Percentiles rank a stretch among this genome's conserved stretches.
Conservation (phyloP, 768 basidiomycete species). For the Russula sp. region DNA sequence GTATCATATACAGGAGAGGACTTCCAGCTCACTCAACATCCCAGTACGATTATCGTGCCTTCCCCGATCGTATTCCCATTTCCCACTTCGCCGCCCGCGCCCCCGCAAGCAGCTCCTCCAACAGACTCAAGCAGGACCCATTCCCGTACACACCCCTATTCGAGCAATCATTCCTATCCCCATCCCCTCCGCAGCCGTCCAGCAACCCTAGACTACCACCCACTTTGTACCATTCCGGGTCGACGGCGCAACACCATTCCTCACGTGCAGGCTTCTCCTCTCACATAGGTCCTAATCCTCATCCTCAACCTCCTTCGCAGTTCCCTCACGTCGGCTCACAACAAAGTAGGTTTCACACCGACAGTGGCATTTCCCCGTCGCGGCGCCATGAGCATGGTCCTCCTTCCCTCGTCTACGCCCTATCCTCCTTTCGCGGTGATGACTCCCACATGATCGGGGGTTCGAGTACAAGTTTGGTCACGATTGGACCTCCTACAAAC, state of each 20-base stretch:
- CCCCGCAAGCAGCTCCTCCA: too few relatives aligned
- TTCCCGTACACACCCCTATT: slow-evolving; percentile 20
- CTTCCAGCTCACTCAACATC: too few relatives aligned
- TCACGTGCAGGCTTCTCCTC: slow-evolving; percentile 8
- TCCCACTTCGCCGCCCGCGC: too few relatives aligned
- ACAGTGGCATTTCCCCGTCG: slow-evolving; percentile 1
- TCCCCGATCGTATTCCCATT: too few relatives aligned
- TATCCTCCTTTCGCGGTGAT: too few relatives aligned
- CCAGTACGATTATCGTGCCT: too few relatives aligned
- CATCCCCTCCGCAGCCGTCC: not conserved
- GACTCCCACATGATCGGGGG: too few relatives aligned
- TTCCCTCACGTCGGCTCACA: slow-evolving; percentile 11
- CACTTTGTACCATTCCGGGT: slow-evolving; percentile 17
- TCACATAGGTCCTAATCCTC: not conserved
- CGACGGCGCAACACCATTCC: slow-evolving; percentile 18
- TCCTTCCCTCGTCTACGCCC: slow-evolving; percentile 27
- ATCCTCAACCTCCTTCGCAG: not conserved
- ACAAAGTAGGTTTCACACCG: slow-evolving; percentile 3
- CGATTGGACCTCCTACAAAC: too few relatives aligned
- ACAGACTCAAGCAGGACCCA: too few relatives aligned
- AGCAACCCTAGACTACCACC: slow-evolving; percentile 4
- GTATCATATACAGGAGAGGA: too few relatives aligned
- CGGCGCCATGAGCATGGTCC: slow-evolving; percentile 16
- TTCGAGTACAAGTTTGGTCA: too few relatives aligned
- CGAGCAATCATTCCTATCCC: slow-evolving; percentile 20